Conservation (phyloP, 1,139 yeast species). For the Yamadazyma membranifaciens region DNA sequence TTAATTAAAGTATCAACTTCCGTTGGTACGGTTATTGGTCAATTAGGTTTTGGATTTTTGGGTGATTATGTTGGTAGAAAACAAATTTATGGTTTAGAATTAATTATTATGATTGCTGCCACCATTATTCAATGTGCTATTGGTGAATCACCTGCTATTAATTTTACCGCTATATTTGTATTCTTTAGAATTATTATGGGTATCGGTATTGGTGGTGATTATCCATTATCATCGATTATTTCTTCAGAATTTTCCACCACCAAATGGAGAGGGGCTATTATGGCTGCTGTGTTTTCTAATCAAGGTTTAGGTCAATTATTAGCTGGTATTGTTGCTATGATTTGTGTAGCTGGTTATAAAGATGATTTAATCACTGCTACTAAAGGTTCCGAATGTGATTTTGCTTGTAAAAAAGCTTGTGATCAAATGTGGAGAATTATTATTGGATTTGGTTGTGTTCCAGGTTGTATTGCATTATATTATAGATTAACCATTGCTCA, state of each 20-base stretch:
- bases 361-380: constrained; percentile 50
- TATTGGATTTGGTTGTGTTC: constrained; percentile 86
- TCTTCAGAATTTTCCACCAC: constrained; percentile 88
- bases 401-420: constrained; percentile 66
- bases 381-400: constrained; percentile 57
- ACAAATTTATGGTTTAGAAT: constrained; percentile 81
- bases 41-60: constrained; percentile 77
- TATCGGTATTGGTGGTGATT: constrained; percentile 99
- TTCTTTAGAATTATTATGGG: constrained; percentile 83
- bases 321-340: constrained; percentile 80
- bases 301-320: constrained; percentile 90
- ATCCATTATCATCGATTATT: constrained; percentile 92
- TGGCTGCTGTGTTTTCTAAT: constrained; percentile 91
- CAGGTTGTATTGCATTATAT: constrained; percentile 79
- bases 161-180: constrained; percentile 69
- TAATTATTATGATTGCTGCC: constrained; percentile 79
- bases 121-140: constrained; percentile 72
- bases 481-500: constrained; percentile 92
- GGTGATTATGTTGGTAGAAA: constrained; percentile 90
- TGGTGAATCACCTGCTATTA: constrained; percentile 68
- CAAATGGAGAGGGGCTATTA: constrained; percentile 94
- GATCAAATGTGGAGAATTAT: constrained; percentile 94
- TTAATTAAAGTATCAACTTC: constrained; percentile 85
- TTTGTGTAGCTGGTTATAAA: constrained; percentile 73
- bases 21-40: constrained; percentile 93